Percentiles rank a stretch among this genome's conserved stretches.
phyloP scores from a whole-genome alignment of 805 yeast species.

The Wickerhamiella siamensis region DNA sequence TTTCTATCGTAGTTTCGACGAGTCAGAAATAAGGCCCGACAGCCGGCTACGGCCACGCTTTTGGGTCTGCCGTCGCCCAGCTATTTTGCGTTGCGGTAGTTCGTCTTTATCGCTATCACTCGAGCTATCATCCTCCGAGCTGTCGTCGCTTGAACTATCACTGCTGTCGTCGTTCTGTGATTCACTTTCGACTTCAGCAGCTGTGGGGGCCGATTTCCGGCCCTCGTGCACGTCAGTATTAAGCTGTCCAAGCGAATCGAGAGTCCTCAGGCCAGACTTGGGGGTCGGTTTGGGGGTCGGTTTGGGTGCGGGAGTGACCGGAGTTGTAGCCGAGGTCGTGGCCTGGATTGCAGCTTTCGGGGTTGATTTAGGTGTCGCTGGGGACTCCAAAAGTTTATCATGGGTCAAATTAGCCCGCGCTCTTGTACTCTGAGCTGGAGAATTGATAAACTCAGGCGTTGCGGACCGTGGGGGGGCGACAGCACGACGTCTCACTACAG shows the following conservation, averaged over 20 bases:
- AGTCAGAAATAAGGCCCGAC: background rate
- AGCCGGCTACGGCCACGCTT: background rate
- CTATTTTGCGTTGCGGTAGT: background rate
- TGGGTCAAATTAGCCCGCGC: no score
- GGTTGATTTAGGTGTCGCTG: no score
- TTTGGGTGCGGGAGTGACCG: no score
- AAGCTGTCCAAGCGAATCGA: background rate
- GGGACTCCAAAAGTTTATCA: no score
- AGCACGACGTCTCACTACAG: background rate
- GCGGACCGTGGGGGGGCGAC: background rate
- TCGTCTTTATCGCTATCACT: background rate
- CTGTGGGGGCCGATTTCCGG: background rate
- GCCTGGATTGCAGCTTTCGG: no score
- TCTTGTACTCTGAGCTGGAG: no score
- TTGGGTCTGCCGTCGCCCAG: background rate
- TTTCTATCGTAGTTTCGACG: background rate
- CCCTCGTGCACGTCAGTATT: slow-evolving; percentile 3
- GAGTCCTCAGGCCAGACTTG: no score
- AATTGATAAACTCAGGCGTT: background rate
- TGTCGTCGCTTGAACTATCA: no score
- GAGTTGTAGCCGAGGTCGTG: no score
- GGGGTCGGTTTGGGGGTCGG: no score
- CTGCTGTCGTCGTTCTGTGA: no score
- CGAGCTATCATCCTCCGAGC: background rate
- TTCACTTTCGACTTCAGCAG: background rate